Evolutionary conservation across 306 rosid genomes (phyloP).

Genomic region (Quercus glauca): DNA sequence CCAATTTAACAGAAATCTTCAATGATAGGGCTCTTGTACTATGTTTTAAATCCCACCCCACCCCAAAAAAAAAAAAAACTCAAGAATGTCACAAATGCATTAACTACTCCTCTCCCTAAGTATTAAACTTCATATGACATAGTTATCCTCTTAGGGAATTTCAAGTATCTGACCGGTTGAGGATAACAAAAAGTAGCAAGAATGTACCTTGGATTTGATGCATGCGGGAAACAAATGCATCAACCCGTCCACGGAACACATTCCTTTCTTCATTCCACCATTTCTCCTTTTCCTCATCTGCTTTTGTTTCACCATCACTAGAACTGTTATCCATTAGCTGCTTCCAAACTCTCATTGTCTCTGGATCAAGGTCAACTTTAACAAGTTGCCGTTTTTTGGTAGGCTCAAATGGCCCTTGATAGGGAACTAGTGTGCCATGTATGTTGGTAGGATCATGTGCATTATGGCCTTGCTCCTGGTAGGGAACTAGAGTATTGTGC

Average conservation of each 20-base stretch:
- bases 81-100: too few relatives aligned
- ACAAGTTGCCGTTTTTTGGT: not conserved
- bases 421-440: slow-evolving; percentile 1
- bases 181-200: not conserved
- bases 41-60: too few relatives aligned
- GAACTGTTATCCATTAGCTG: slow-evolving; percentile 10
- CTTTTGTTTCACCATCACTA: slow-evolving; percentile 16
- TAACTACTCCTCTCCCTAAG: too few relatives aligned
- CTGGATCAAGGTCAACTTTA: slow-evolving; percentile 16
- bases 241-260: slow-evolving; percentile 20
- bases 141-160: too few relatives aligned
- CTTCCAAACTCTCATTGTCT: slow-evolving; percentile 33
- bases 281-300: slow-evolving; percentile 14
- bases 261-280: slow-evolving; percentile 40
- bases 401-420: not conserved
- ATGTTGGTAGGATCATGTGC: not conserved
- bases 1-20: too few relatives aligned
- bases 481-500: not conserved
- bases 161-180: not conserved
- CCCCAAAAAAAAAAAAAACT: too few relatives aligned
- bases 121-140: too few relatives aligned
- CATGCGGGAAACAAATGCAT: slow-evolving; percentile 32
- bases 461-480: not conserved
- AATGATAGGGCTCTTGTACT: too few relatives aligned
- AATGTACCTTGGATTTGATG: slow-evolving; percentile 32